These are phyloP conservation scores for Wickerhamiella azyma DNA, from an alignment of 805 yeast genomes.

Conservation along the genomic window DNA sequence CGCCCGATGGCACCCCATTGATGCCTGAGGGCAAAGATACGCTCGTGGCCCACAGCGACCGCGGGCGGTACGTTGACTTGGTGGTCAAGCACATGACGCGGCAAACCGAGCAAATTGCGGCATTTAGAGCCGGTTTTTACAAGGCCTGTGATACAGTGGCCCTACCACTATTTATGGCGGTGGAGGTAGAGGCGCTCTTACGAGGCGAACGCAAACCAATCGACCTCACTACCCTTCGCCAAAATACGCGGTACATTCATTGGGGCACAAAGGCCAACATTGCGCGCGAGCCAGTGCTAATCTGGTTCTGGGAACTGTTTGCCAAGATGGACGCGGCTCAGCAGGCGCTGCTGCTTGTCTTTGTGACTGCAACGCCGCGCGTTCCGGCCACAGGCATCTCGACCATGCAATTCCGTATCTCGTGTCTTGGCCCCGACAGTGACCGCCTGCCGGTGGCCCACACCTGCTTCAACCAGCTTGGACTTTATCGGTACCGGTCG, in stretches of 20 bases:
- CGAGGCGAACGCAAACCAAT: slow-evolving; percentile 64
- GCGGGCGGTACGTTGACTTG: slow-evolving; percentile 44
- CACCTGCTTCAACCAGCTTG: slow-evolving; percentile 87
- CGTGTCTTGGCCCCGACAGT: slow-evolving; percentile 35
- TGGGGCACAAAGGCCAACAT: slow-evolving; percentile 34
- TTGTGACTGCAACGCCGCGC: slow-evolving; percentile 83
- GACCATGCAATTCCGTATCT: slow-evolving; percentile 58
- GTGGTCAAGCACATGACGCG: slow-evolving; percentile 51
- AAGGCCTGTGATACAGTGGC: slow-evolving; percentile 72
- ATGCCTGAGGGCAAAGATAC: slow-evolving; percentile 42
- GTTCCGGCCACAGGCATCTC: slow-evolving; percentile 88
- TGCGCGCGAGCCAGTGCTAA: slow-evolving; percentile 30
- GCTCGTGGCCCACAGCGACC: slow-evolving; percentile 45
- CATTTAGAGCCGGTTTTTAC: slow-evolving; percentile 59
- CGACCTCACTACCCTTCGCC: slow-evolving; percentile 51
- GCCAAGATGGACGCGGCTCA: slow-evolving; percentile 30
- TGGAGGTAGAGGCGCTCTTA: slow-evolving; percentile 64
- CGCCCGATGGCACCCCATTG: slow-evolving; percentile 46
- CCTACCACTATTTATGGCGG: slow-evolving; percentile 62
- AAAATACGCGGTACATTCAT: slow-evolving; percentile 63
- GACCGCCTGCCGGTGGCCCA: slow-evolving; percentile 71
- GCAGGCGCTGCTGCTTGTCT: slow-evolving; percentile 53
- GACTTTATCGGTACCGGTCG: slow-evolving; percentile 51
- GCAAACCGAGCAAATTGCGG: slow-evolving; percentile 37
- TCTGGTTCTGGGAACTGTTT: slow-evolving; percentile 84